Evolutionary conservation across 2,329 filamentous ascomycete species (phyloP).

Genomic region (Colletotrichum sublineola): DNA sequence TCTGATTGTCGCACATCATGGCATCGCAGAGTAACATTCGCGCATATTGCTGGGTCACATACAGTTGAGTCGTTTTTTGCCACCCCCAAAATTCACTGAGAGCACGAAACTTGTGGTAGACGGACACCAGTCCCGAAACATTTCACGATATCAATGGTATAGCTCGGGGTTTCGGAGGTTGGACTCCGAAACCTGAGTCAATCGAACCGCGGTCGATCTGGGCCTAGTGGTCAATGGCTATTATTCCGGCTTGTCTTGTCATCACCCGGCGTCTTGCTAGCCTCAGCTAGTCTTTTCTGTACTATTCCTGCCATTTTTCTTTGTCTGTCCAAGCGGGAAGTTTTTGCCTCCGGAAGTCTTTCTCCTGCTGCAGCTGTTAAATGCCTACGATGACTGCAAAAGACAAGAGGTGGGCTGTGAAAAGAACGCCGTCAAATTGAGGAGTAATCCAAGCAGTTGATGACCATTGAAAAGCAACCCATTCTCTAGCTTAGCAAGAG

Average conservation of each 20-base stretch:
- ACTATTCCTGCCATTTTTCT: neutral
- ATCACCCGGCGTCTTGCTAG: neutral
- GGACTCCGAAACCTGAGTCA: neutral
- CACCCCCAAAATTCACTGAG: neutral
- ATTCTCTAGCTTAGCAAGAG: too few species aligned
- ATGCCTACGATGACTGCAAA: neutral
- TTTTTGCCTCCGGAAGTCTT: neutral
- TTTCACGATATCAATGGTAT: too few species aligned
- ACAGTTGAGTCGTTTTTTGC: neutral
- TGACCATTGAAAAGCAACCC: neutral
- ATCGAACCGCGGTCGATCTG: neutral
- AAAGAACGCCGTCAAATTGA: neutral
- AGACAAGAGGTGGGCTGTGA: neutral
- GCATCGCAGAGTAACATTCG: too few species aligned
- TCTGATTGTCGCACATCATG: neutral
- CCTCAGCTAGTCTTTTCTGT: neutral
- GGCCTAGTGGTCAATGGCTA: neutral
- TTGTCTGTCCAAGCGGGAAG: too few species aligned
- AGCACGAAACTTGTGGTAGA: neutral
- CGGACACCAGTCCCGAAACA: neutral
- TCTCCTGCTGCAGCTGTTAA: too few species aligned
- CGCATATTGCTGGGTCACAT: too few species aligned
- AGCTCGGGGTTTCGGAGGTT: constrained; percentile 6
- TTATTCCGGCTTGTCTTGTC: too few species aligned
- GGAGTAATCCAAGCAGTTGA: neutral